Evolutionary conservation across 768 basidiomycete species (phyloP), one percentile per base, ranked within the genome.

Genomic region (Cyclocybe aegerita): DNA sequence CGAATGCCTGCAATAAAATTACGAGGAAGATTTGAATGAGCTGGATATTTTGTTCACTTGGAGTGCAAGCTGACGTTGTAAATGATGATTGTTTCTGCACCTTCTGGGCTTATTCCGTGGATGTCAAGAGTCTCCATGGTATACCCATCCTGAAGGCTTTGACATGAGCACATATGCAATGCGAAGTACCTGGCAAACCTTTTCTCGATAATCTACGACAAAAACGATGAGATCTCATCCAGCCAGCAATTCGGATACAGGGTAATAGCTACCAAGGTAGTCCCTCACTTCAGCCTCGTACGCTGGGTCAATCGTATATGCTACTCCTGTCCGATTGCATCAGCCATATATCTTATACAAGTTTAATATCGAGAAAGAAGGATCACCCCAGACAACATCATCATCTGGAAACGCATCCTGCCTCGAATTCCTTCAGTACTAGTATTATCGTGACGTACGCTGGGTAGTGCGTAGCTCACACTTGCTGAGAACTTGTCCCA

Each of bases 341-440:
- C 6, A 46, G 33, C 39, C 39, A 11, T 30, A 46, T 31, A 3
- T 47, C 16, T 32, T 36, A 23, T 31, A 39, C 7, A 32, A 17
- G 17, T 34, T 37, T 33, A 11, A 39, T 39, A 15, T 11, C 32
- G 49, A 15, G 6, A 12, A 1, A 30, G 12, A 1, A 30, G 5
- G 65, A 76, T 31, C 53, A 79, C 91, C 95, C 95, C 95, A 97
- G 2, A 95, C 91, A 33, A 79, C 78, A 58, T 91, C 87, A 29
- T 88, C 85, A 47, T 86, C 73, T 0, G 83, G 86, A 56, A 85
- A 86, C 1, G 80, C 65, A 58, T 89, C 86, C 86, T 88, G 51
- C 6, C 23, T 16, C 10, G 35, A 37, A 48, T 11, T 37, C 37
- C 12, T 45, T 37, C 32, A 37, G 23, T 1, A 15, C 15, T 17